Base-by-base conservation (phyloP, 176 grass and related monocot genomes). In the Paspalum vaginatum region DNA sequence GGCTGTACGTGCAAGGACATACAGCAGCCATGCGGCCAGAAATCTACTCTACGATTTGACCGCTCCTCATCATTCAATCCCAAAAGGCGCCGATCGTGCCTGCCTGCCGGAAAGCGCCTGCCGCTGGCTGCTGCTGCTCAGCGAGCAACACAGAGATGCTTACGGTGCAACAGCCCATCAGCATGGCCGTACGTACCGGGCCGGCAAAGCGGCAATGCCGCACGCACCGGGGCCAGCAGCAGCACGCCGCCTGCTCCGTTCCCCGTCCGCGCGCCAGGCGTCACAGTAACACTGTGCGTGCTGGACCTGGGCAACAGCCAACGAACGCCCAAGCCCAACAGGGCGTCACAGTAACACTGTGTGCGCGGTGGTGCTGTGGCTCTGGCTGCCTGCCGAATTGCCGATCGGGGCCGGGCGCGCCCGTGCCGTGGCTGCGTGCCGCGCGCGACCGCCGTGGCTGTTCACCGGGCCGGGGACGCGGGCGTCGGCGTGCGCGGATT, bases 41-140 rank as follows among this genome's bases (percentile, higher is more conserved):
- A 54, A 25, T 5, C 11, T 1, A 9, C 76, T 5, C 11, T 1
- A 9, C 76, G 76, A 70, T 69, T 80, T 60, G 76, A 76, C 62
- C 13, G 71, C 9, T 56, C 52, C 9, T 56, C 52, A 10, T 75
- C 87, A 85, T 48, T 85, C 48, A 81, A 65, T 85, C 77, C 77
- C 71, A 25, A 89, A 89, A 85, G 82, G 49, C 56, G 0, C 56
- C 16, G 68, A 61, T 41, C 26, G 6, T 24, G 55, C 55, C 2
- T 7, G 57, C 57, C 57, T 27, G 22, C 65, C 63, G 63, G 63
- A 50, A 89, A 81, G 82, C 43, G 13, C 13, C 68, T 68, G 65
- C 61, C 15, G 0, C 52, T 5, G 0, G 18, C 9, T 21, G 65
- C 40, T 48, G 70, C 70, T 6, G 74, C 56, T 53, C 79, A 72